Evolutionary conservation across 768 basidiomycete species (phyloP).

Genomic region (Pleurotus platypus): DNA sequence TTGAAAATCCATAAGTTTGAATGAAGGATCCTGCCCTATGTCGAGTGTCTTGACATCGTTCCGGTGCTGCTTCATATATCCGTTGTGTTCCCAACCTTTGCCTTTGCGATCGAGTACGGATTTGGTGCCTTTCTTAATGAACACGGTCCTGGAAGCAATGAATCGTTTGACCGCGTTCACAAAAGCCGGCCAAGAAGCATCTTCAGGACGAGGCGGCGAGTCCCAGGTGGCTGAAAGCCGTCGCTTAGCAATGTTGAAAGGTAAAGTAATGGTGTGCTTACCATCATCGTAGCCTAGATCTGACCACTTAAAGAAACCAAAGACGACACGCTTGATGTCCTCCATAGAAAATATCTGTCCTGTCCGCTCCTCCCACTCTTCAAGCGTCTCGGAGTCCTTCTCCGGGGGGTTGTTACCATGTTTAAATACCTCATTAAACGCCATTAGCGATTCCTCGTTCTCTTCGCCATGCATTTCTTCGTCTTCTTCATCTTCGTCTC

Average conservation of each 20-base stretch:
- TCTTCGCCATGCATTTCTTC: constrained; percentile 20
- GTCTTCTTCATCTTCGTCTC: constrained; percentile 20
- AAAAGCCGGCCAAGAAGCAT: constrained; percentile 61
- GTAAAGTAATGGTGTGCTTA: constrained; percentile 27
- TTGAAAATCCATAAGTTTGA: constrained; percentile 87
- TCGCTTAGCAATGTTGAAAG: constrained; percentile 4
- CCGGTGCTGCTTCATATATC: constrained; percentile 46
- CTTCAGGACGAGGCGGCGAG: constrained; percentile 66
- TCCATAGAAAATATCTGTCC: constrained; percentile 37
- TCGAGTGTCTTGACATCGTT: constrained; percentile 53
- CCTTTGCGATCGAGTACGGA: constrained; percentile 42
- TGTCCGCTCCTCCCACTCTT: constrained; percentile 54
- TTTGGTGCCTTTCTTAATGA: constrained; percentile 47
- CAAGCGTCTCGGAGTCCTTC: constrained; percentile 52
- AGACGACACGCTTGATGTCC: constrained; percentile 62
- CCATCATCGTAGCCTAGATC: constrained; percentile 93
- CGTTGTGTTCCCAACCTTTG: constrained; percentile 46
- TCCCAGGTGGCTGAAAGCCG: constrained; percentile 80
- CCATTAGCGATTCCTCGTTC: constrained; percentile 25
- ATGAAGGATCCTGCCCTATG: constrained; percentile 59
- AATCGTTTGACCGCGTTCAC: constrained; percentile 64
- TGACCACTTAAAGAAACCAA: constrained; percentile 91
- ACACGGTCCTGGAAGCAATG: constrained; percentile 56
- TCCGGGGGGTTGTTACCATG: constrained; percentile 64
- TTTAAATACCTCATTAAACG: constrained; percentile 40